Evolutionary conservation across 2,329 filamentous ascomycete species (phyloP).

Genomic region (Diaporthe sp.): DNA sequence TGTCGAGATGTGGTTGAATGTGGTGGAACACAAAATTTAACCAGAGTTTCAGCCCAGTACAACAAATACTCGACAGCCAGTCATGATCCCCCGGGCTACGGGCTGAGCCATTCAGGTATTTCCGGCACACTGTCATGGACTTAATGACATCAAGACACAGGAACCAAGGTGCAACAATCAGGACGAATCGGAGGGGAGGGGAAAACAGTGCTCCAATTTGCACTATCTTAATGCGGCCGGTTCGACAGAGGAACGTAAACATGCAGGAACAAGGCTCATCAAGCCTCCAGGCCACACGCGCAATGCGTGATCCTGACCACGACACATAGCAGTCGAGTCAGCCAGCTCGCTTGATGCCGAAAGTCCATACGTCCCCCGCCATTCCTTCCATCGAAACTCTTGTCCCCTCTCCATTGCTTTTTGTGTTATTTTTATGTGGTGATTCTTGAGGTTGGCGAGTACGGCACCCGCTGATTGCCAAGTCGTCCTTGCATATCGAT

Average conservation of each 20-base stretch:
- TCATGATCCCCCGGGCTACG: neutral
- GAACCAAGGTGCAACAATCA: neutral
- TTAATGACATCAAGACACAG: neutral
- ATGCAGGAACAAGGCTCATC: neutral
- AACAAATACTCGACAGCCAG: neutral
- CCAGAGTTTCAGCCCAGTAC: neutral
- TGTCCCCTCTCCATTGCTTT: slow-evolving; percentile 18
- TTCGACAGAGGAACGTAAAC: neutral
- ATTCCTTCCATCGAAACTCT: slow-evolving; percentile 1
- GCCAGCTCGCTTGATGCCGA: slow-evolving; percentile 10
- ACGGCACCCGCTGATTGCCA: neutral
- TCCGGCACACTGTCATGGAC: neutral
- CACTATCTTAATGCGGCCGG: slow-evolving; percentile 13
- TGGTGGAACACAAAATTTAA: neutral
- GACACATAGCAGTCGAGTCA: neutral
- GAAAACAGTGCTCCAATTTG: slow-evolving; percentile 27
- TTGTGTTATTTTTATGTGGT: slow-evolving; percentile 1
- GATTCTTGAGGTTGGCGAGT: neutral
- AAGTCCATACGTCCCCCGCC: neutral
- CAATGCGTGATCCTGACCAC: neutral
- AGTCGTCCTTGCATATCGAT: neutral
- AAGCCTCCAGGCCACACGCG: neutral
- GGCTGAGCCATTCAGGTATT: neutral
- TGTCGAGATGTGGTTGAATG: neutral
- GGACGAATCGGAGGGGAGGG: neutral